A percentile compares a stretch with the other conserved stretches of the same genome.
phyloP scores from a whole-genome alignment of 1,139 yeast genomes.

The Yamadazyma friedrichii region DNA sequence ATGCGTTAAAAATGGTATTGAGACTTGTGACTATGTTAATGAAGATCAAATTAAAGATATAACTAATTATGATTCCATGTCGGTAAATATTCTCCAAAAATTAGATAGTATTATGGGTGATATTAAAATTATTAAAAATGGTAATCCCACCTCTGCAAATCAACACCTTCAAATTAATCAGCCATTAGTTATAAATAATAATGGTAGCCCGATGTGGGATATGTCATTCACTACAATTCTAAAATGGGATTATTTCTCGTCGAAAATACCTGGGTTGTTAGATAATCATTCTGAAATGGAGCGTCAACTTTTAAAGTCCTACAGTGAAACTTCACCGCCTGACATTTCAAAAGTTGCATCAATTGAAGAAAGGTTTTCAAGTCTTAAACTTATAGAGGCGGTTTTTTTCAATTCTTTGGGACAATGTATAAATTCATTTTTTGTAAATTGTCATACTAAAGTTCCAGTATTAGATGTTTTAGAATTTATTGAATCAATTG shows the following conservation, averaged over 20 bases:
- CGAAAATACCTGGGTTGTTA: slow-evolving; percentile 17
- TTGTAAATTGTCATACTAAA: slow-evolving; percentile 36
- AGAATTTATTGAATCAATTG: slow-evolving; percentile 31
- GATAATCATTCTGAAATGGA: slow-evolving; percentile 16
- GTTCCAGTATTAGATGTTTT: slow-evolving; percentile 34
- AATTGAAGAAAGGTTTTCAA: slow-evolving; percentile 16
- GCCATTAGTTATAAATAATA: neutral
- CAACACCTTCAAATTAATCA: neutral
- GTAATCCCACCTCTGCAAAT: neutral
- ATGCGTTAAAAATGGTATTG: slow-evolving; percentile 37
- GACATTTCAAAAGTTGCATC: neutral
- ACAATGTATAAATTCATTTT: slow-evolving; percentile 28
- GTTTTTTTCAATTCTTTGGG: slow-evolving; percentile 21
- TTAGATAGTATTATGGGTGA: slow-evolving; percentile 32
- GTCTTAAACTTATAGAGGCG: slow-evolving; percentile 19
- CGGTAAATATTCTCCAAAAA: slow-evolving; percentile 21
- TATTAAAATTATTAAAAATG: slow-evolving; percentile 19
- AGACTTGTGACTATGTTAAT: slow-evolving; percentile 31
- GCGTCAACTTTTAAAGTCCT: slow-evolving; percentile 17
- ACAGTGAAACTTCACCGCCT: slow-evolving; percentile 9
- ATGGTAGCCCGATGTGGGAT: slow-evolving; percentile 30
- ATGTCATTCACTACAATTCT: slow-evolving; percentile 24
- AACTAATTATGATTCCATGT: slow-evolving; percentile 25
- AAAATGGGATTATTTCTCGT: slow-evolving; percentile 32
- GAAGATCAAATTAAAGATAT: slow-evolving; percentile 28